Percentiles rank a stretch among this genome's conserved stretches.
Conservation (phyloP, 2,329 filamentous ascomycete species). For the Colletotrichum viniferum region DNA sequence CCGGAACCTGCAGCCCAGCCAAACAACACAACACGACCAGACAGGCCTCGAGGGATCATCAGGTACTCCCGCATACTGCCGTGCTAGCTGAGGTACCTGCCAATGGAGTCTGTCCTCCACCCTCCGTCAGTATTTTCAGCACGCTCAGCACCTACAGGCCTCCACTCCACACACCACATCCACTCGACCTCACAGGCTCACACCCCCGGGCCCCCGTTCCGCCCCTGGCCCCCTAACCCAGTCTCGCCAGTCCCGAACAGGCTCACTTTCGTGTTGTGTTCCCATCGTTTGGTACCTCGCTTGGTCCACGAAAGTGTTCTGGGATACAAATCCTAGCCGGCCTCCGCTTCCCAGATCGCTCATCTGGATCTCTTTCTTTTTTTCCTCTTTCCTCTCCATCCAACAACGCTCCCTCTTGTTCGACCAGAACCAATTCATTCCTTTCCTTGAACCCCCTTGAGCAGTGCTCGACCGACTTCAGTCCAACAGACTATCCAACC, state of each 20-base stretch:
- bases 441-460: slow-evolving; percentile 12
- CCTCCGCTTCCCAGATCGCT: slow-evolving; percentile 7
- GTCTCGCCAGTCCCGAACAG: slow-evolving; percentile 19
- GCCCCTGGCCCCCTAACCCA: slow-evolving; percentile 15
- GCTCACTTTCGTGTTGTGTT: background rate
- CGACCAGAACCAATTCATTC: slow-evolving; percentile 19
- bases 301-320: background rate
- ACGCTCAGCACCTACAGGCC: background rate
- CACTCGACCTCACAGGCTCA: background rate
- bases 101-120: background rate
- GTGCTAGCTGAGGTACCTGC: background rate
- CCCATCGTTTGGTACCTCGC: background rate
- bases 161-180: background rate
- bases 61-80: background rate
- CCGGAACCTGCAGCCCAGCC: background rate
- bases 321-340: slow-evolving; percentile 17
- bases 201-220: background rate
- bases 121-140: background rate
- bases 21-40: background rate
- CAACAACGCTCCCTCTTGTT: slow-evolving; percentile 21
- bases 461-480: slow-evolving; percentile 20
- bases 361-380: background rate
- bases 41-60: background rate
- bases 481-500: background rate
- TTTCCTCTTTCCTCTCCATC: background rate